Conservation (phyloP, 2,329 filamentous ascomycete species). For the Diaporthe ilicicola region DNA sequence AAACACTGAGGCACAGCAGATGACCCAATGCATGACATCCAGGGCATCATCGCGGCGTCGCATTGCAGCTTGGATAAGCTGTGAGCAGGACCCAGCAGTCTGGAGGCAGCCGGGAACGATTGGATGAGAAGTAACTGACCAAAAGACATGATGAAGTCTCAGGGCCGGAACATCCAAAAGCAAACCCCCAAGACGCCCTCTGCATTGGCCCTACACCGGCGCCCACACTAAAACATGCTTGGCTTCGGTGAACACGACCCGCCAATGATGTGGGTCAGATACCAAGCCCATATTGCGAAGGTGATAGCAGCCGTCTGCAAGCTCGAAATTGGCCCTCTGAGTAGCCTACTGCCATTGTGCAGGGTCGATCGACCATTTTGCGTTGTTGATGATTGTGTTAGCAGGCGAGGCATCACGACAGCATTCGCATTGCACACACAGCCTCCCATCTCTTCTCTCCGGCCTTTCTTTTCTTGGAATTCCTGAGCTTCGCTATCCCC, state of each 20-base stretch:
- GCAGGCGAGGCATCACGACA: not conserved
- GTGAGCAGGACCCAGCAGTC: constrained; percentile 23
- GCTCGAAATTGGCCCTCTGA: not conserved
- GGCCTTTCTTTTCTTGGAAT: constrained; percentile 36
- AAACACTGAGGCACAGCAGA: constrained; percentile 9
- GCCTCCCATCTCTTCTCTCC: constrained; percentile 34
- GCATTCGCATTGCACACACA: not conserved
- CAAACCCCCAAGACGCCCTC: not conserved
- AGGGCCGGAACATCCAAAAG: not conserved
- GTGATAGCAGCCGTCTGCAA: not conserved
- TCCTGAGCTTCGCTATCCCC: constrained; percentile 30
- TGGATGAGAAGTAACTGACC: constrained; percentile 12
- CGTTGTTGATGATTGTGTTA: not conserved
- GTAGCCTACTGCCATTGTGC: not conserved
- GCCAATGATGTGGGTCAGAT: not conserved
- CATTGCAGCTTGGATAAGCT: constrained; percentile 15
- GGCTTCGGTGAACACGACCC: constrained; percentile 6
- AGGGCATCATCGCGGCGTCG: constrained; percentile 21
- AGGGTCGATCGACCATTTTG: not conserved
- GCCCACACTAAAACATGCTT: constrained; percentile 15
- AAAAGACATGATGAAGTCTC: constrained; percentile 2
- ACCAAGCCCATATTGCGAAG: not conserved
- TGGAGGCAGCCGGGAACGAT: constrained; percentile 27
- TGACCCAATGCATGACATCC: constrained; percentile 22
- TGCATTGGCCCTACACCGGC: constrained; percentile 15